Evolutionary conservation across 306 rosid species (phyloP), one percentile per base, ranked within the genome.

Genomic region (Albizia julibrissin): DNA sequence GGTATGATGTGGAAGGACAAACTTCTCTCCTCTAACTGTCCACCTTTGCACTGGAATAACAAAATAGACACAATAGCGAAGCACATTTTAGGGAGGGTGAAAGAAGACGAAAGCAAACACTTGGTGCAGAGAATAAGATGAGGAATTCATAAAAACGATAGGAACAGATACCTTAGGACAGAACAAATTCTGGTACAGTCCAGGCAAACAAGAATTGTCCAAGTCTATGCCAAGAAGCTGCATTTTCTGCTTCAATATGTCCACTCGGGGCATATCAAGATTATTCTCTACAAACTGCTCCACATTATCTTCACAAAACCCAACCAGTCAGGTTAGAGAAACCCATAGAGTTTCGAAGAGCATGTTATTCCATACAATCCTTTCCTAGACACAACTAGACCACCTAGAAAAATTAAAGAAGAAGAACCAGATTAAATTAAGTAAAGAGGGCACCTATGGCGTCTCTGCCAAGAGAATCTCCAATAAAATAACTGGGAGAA

Each of bases 1-100:
- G 86, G 75, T 73, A 90, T 81, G 59, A 95, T 91, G 86, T 95
- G 93, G 79, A 95, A 82, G 76, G 98, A 95, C 82, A 95, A 90
- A 84, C 97, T 95, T 88, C 94, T 93, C 91, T 91, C 92, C 91
- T 84, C 69, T 65, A 86, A 85, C 21, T 54, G 74, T 74, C 98
- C 98, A 67, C 98, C 97, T 73, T 89, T 88, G 89, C 98, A 95
- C 98, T 95, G 81, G 47, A 44, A 75, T 40, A 65, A 42, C 15
- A 44, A 47, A 81, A 80, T 64, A 80, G 77, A 79, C 79, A 78
- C 24, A 33, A 77, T 18, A 78, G 27, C 77, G 74, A 82, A 79
- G 42, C 64, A 56, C 39, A 78, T 37, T 26, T 44, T 68, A 40
- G 34, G 5, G 22, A 26, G 68, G 62, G n/a, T 50, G 24, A 69